Conservation (phyloP, 176 grass and related monocot genomes). For the Juncus effusus region DNA sequence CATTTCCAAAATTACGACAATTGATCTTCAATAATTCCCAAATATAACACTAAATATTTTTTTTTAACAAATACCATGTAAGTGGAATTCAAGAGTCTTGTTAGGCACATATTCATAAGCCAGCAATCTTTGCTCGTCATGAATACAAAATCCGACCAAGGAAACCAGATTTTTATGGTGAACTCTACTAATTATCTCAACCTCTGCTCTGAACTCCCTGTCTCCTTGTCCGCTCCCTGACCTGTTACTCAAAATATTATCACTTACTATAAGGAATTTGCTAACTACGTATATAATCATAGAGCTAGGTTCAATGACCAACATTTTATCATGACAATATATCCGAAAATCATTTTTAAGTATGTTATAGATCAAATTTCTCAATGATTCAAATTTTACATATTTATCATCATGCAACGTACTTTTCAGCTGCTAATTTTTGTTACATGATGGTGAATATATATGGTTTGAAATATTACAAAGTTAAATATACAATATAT, state of each 20-base stretch:
- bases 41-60: background rate
- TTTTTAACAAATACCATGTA: slow-evolving; percentile 55
- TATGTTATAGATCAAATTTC: too few relatives aligned
- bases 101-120: slow-evolving; percentile 86
- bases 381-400: too few relatives aligned
- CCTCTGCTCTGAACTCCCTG: slow-evolving; percentile 78
- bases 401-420: too few relatives aligned
- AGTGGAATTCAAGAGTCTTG: slow-evolving; percentile 74
- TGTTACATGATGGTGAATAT: too few relatives aligned
- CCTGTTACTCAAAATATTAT: background rate
- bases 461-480: too few relatives aligned
- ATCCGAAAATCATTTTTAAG: too few relatives aligned
- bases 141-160: slow-evolving; percentile 76
- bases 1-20: background rate
- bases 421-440: too few relatives aligned
- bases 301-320: too few relatives aligned
- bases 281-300: too few relatives aligned
- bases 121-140: slow-evolving; percentile 60
- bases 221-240: slow-evolving; percentile 69
- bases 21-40: background rate
- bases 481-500: too few relatives aligned
- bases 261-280: too few relatives aligned
- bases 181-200: slow-evolving; percentile 81
- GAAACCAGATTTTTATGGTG: slow-evolving; percentile 84
- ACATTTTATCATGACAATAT: too few relatives aligned